Conservation (phyloP, 2,329 filamentous ascomycete genomes). For the Plectosphaerella cucumerina region DNA sequence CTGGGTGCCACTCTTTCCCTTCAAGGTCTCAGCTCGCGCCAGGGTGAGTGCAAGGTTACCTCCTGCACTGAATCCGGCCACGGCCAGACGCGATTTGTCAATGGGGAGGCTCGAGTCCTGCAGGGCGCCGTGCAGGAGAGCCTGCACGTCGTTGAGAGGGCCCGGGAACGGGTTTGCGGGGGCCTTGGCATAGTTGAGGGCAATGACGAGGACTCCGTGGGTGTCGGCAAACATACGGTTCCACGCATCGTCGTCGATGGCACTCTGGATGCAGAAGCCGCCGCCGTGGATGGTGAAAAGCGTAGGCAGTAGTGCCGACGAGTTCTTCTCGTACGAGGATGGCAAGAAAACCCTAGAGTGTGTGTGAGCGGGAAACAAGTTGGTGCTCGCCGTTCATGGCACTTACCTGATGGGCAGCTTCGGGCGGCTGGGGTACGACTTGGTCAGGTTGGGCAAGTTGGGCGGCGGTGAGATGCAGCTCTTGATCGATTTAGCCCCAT, state of each 20-base stretch:
- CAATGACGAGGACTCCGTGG: slow-evolving; percentile 37
- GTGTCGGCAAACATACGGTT: slow-evolving; percentile 36
- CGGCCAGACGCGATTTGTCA: slow-evolving; percentile 32
- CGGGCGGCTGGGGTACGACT: slow-evolving; percentile 11
- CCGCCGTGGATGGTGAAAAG: slow-evolving; percentile 50
- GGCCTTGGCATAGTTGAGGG: slow-evolving; percentile 44
- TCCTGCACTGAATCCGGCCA: slow-evolving; percentile 48
- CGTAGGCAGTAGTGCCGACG: slow-evolving; percentile 28
- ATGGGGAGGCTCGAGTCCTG: slow-evolving; percentile 39
- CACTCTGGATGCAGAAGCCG: slow-evolving; percentile 40
- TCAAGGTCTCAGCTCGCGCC: slow-evolving; percentile 28
- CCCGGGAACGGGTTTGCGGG: slow-evolving; percentile 39
- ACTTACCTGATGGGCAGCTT: slow-evolving; percentile 11
- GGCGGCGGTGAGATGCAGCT: slow-evolving; percentile 6
- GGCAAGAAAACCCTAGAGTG: slow-evolving; percentile 34
- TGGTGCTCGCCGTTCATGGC: background rate
- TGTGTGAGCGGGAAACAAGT: background rate
- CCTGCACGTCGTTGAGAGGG: slow-evolving; percentile 39
- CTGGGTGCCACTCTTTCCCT: background rate
- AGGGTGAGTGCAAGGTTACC: slow-evolving; percentile 41
- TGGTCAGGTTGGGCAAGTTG: slow-evolving; percentile 11
- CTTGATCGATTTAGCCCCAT: slow-evolving; percentile 4
- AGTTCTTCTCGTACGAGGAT: slow-evolving; percentile 22
- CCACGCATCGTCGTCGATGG: slow-evolving; percentile 41
- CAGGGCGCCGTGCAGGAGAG: slow-evolving; percentile 35